Evolutionary conservation across 371 early-diverging fungal genomes (phyloP).

Genomic region (Actinomucor elegans): DNA sequence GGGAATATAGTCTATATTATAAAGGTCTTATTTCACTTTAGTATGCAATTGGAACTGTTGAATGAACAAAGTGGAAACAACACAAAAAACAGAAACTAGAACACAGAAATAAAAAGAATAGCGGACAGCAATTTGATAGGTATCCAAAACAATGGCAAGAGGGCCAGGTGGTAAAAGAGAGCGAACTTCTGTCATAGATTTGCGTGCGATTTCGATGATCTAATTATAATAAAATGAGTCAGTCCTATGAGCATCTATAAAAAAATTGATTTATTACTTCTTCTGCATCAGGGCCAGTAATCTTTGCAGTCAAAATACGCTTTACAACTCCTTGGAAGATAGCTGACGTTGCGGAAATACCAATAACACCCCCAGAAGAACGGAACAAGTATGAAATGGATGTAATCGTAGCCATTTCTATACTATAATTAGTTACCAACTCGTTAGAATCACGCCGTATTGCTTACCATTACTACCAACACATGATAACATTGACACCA

Average conservation of each 20-base stretch:
- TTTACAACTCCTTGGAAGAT: constrained; percentile 46
- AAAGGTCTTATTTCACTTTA: constrained; percentile 33
- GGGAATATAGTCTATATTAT: too few relatives aligned
- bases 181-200: constrained; percentile 42
- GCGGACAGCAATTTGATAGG: constrained; percentile 37
- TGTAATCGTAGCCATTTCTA: constrained; percentile 54
- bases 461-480: constrained; percentile 29
- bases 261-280: constrained; percentile 16
- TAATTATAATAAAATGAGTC: constrained; percentile 1
- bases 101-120: constrained; percentile 35
- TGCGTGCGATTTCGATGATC: constrained; percentile 48
- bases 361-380: constrained; percentile 45
- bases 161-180: constrained; percentile 34
- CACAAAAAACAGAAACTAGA: constrained; percentile 27
- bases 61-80: constrained; percentile 48
- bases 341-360: constrained; percentile 40
- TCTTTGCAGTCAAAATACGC: constrained; percentile 17
- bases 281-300: constrained; percentile 46
- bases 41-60: constrained; percentile 47
- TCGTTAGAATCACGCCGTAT: not conserved
- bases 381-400: constrained; percentile 53
- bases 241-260: not conserved
- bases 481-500: constrained; percentile 50
- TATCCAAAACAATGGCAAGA: constrained; percentile 39
- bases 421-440: not conserved